phyloP scores from a whole-genome alignment of 306 rosid genomes.

The Oemleria cerasiformis region DNA sequence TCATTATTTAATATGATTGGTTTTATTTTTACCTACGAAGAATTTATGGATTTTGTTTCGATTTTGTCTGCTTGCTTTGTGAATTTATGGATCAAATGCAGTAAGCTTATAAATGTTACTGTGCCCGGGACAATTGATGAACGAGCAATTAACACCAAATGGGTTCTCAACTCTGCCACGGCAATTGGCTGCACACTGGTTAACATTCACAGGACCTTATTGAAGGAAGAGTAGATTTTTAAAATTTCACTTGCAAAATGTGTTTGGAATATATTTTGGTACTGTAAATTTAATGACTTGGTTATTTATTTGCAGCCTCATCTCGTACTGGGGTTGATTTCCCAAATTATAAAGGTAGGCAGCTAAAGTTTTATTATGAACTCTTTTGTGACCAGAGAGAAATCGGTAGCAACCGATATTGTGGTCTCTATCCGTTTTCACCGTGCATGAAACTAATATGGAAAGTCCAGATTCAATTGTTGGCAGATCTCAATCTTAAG shows the following conservation, averaged over 20 bases:
- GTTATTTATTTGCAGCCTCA: slow-evolving; percentile 80
- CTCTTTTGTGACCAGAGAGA: background rate
- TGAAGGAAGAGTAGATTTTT: slow-evolving; percentile 90
- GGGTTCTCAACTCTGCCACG: slow-evolving; percentile 76
- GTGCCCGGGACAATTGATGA: slow-evolving; percentile 98
- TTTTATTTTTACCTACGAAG: no score
- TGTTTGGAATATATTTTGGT: background rate
- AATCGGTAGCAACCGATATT: slow-evolving; percentile 11
- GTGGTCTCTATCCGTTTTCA: slow-evolving; percentile 14
- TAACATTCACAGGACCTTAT: slow-evolving; percentile 86
- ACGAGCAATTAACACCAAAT: slow-evolving; percentile 81
- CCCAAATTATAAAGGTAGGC: slow-evolving; percentile 93
- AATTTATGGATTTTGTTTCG: no score
- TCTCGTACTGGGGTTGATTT: slow-evolving; percentile 85
- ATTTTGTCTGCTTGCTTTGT: no score
- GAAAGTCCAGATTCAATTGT: slow-evolving; percentile 76
- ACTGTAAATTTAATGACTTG: slow-evolving; percentile 23
- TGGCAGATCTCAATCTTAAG: slow-evolving; percentile 94
- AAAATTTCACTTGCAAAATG: slow-evolving; percentile 5
- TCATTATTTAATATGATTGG: no score
- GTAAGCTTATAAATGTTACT: slow-evolving; percentile 97
- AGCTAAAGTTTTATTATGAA: slow-evolving; percentile 27
- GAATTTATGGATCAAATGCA: slow-evolving; percentile 47
- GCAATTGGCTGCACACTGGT: slow-evolving; percentile 99
- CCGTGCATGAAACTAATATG: slow-evolving; percentile 21